A percentile compares a stretch with the other conserved stretches of the same genome.
Conservation (phyloP, 2,329 filamentous ascomycete genomes). For the Penicillium polonicum region DNA sequence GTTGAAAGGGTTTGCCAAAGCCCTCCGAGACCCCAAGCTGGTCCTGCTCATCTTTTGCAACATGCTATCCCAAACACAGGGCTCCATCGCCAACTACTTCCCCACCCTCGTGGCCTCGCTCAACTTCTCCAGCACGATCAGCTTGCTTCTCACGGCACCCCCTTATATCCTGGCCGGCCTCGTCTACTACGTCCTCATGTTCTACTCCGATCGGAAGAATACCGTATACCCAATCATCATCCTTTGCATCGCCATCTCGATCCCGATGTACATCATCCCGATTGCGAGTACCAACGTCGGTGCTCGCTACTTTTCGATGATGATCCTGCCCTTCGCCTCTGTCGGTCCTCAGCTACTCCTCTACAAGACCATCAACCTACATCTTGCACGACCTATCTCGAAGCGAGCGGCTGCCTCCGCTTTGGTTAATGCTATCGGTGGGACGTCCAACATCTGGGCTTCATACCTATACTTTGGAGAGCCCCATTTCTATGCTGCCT, state of each 20-base stretch:
- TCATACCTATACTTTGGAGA: slow-evolving; percentile 25
- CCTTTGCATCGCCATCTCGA: slow-evolving; percentile 34
- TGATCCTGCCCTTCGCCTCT: slow-evolving; percentile 43
- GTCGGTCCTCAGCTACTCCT: slow-evolving; percentile 44
- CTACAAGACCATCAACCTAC: slow-evolving; percentile 45
- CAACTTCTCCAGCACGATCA: slow-evolving; percentile 36
- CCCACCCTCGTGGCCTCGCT: slow-evolving; percentile 26
- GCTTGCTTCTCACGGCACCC: slow-evolving; percentile 49
- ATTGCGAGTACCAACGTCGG: slow-evolving; percentile 40
- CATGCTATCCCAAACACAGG: slow-evolving; percentile 42
- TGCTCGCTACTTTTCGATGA: slow-evolving; percentile 46
- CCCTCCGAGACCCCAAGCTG: slow-evolving; percentile 39
- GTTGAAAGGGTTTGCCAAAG: slow-evolving; percentile 26
- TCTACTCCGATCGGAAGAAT: slow-evolving; percentile 42
- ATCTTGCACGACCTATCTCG: slow-evolving; percentile 43
- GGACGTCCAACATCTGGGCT: slow-evolving; percentile 29
- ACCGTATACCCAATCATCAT: slow-evolving; percentile 37
- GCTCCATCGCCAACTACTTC: slow-evolving; percentile 32
- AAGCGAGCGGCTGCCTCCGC: slow-evolving; percentile 47
- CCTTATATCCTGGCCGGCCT: slow-evolving; percentile 46
- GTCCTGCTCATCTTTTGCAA: slow-evolving; percentile 42
- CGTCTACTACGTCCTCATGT: slow-evolving; percentile 39
- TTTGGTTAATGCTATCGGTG: slow-evolving; percentile 39
- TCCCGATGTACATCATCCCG: slow-evolving; percentile 41
- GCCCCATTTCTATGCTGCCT: slow-evolving; percentile 43